Percentiles rank a stretch among this genome's conserved stretches.
Evolutionary conservation across 306 rosid genomes (phyloP).

Genomic region (Hylodesmum podocarpum): DNA sequence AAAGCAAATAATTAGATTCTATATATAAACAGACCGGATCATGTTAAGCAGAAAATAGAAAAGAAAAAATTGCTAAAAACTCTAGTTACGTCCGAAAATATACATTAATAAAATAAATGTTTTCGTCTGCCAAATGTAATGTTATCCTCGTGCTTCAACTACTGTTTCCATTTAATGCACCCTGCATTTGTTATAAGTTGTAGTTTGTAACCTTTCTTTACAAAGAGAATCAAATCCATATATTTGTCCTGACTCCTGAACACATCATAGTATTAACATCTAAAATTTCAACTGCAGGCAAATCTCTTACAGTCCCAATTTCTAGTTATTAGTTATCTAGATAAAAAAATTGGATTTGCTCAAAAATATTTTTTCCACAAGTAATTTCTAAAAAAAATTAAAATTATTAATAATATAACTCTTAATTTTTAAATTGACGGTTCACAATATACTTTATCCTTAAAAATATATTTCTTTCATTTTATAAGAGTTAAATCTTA

Average conservation of each 20-base stretch:
- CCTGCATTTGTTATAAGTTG: conserved; percentile 26
- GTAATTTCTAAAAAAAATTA: too few species aligned
- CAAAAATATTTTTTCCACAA: too few species aligned
- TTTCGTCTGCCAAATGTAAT: neutral
- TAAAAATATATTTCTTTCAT: too few species aligned
- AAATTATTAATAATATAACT: too few species aligned
- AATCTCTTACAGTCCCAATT: too few species aligned
- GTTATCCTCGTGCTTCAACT: conserved; percentile 22
- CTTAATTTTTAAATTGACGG: too few species aligned
- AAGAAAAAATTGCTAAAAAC: neutral
- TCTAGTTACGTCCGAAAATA: neutral
- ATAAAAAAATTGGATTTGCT: too few species aligned
- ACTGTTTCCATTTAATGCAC: conserved; percentile 37
- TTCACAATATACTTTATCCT: too few species aligned
- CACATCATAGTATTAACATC: neutral
- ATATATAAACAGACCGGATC: neutral
- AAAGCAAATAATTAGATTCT: neutral
- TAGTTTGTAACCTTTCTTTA: conserved; percentile 4
- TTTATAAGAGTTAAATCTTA: too few species aligned
- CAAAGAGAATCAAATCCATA: neutral
- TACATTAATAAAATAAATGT: neutral
- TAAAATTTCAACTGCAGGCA: neutral
- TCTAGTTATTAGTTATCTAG: too few species aligned
- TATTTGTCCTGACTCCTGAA: too few species aligned
- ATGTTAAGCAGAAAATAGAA: neutral